Conservation (phyloP, 148 eudicot genomes). For the Persicaria maculosa region DNA sequence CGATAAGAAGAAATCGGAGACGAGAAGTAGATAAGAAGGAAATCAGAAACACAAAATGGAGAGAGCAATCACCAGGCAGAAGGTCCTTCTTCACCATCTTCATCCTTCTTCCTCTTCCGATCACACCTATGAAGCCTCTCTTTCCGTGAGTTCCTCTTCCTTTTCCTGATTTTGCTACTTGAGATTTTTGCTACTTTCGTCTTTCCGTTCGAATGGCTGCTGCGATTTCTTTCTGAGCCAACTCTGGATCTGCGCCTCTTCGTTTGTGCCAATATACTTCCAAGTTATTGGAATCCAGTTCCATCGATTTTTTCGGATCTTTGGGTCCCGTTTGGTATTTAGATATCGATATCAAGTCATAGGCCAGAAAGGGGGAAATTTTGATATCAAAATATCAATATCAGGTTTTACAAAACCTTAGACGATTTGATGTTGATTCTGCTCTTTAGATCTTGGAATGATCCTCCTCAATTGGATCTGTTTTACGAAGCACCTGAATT, state of each 20-base stretch:
- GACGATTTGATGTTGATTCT: background rate
- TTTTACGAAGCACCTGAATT: background rate
- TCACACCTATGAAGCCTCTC: conserved; percentile 27
- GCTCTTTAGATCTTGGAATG: background rate
- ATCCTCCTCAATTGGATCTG: background rate
- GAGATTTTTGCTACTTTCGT: background rate
- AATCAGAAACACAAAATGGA: conserved; percentile 23
- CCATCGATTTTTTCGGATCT: background rate
- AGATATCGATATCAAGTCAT: no score
- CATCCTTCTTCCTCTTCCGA: conserved; percentile 33
- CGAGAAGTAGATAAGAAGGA: no score
- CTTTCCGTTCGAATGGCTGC: background rate
- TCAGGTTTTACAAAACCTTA: no score
- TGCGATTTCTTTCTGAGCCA: background rate
- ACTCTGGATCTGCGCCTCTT: background rate
- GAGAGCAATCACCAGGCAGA: conserved; percentile 39
- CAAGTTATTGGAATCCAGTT: background rate
- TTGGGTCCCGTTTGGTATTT: background rate
- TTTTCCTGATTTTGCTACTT: background rate
- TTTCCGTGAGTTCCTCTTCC: conserved; percentile 23
- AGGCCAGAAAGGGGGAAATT: no score
- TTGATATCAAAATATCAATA: no score
- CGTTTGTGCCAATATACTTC: background rate
- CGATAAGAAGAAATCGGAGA: no score
- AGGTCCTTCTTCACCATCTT: conserved; percentile 38